These are phyloP conservation scores for Chalciporus piperatus DNA, from an alignment of 768 basidiomycete genomes.

Conservation along the genomic window DNA sequence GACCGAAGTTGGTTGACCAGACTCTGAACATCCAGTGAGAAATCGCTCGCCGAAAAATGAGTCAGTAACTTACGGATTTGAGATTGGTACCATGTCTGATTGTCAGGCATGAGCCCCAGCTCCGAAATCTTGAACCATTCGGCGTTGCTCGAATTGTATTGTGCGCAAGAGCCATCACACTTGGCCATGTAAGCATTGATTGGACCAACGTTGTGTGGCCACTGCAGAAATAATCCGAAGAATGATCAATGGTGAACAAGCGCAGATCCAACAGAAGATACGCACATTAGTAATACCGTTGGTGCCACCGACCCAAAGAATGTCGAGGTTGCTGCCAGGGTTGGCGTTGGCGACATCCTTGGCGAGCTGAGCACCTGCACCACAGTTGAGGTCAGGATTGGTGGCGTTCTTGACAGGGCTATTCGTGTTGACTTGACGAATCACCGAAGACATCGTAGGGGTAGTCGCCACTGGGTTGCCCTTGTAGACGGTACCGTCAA, in stretches of 20 bases:
- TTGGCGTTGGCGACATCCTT: conserved; percentile 48
- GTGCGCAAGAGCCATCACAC: conserved; percentile 54
- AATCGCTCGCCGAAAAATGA: background rate
- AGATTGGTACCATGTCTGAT: conserved; percentile 46
- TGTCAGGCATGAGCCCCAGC: conserved; percentile 38
- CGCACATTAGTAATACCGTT: conserved; percentile 33
- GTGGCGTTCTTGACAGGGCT: conserved; percentile 52
- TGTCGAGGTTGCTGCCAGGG: conserved; percentile 52
- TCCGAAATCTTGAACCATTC: conserved; percentile 78
- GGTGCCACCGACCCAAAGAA: conserved; percentile 49
- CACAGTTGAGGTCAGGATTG: conserved; percentile 59
- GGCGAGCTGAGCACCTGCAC: conserved; percentile 47
- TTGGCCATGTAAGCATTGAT: conserved; percentile 70
- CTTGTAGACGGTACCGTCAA: conserved; percentile 28
- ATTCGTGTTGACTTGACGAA: conserved; percentile 43
- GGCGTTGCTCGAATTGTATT: conserved; percentile 52
- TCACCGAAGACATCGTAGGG: conserved; percentile 30
- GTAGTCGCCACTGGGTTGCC: conserved; percentile 31
- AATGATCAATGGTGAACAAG: background rate
- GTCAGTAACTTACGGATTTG: conserved; percentile 39
- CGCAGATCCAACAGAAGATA: background rate
- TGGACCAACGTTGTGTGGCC: conserved; percentile 61
- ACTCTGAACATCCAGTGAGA: conserved; percentile 24
- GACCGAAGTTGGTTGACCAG: conserved; percentile 37
- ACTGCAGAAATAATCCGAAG: conserved; percentile 24